Evolutionary conservation across 2,329 filamentous ascomycete genomes (phyloP), one percentile per base, ranked within the genome.

Genomic region (Alternaria novae-zelandiae): DNA sequence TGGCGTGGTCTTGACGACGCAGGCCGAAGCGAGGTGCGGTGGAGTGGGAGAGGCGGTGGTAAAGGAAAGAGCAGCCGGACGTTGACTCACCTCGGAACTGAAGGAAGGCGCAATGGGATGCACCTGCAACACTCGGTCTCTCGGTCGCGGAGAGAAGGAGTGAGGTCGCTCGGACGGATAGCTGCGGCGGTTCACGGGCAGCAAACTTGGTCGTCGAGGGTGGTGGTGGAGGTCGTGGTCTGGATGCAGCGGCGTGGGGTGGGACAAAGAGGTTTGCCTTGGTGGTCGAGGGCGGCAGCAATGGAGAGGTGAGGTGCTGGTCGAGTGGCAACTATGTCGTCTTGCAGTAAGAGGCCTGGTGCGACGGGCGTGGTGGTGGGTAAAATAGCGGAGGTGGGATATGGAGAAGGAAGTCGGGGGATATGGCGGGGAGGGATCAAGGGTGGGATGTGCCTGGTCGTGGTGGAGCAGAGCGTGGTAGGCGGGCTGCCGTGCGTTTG

Each of bases 1-100:
- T 68, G 66, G 70, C 71, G 63, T 65, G 65, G 60, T 57, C 47
- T 70, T 65, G 70, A 72, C 63, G 57, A 61, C 51, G 51, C 63
- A 66, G 64, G 63, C 69, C 45, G 59, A 63, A 56, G 71, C 57
- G 53, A 46, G 54, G 53, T 28, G 49, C 57, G 28, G 65, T 28
- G 30, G 44, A 36, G 23, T 17, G 30, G 5, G 11, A 25, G 46
- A 41, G 9, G 50, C 21, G 32, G 36, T 44, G 15, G 45, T 41
- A 9, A 54, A 54, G 65, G 61, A 64, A 71, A 57, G 70, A 55
- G 64, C 66, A 55, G 5, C 45, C 26, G 65, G 62, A 58, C 56
- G 67, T 74, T 78, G 74, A 79, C 76, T 79, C 75, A 79, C 77
- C 74, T 74, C 55, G 61, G 55, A 46, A 61, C 63, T 60, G 15